Base-by-base conservation (phyloP, 805 yeast species). In the Wickerhamiella alocasiicola region DNA sequence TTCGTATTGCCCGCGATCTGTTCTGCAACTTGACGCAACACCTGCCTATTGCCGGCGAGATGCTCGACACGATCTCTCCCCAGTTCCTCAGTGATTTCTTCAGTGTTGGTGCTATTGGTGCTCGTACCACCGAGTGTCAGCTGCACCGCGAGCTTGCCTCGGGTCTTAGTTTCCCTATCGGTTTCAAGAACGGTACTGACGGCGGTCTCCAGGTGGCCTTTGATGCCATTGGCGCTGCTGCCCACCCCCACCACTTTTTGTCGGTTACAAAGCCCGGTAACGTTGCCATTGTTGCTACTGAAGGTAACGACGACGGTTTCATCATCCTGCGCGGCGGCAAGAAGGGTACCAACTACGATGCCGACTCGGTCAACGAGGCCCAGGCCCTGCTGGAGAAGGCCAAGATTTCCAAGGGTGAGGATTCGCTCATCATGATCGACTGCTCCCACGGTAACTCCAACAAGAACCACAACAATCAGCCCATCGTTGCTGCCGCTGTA, bases 81-180 rank as follows among this genome's bases (percentile, higher is more conserved):
- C 95, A 88, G 68, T 88, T 81, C 65, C 71, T 88, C 55, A 75
- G 91, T 38, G 98, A 88, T 62, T 74, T 88, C 51, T 80, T 88
- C 71, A 81, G 95, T 19, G 74, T 91, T 41, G 98, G 98, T 55
- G 98, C 98, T 36, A 87, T 88, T 60, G 98, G 98, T 55, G 98
- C 98, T 29, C 80, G 98, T 70, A 88, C 98, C 34, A 88, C 98
- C 29, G 98, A 88, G 67, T 85, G 95, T 29, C 98, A 88, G 67
- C 74, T 88, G 41, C 98, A 88, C 63, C 78, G 98, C 62, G 98
- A 88, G 63, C 72, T 88, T 51, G 95, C 97, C 3, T 85, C 96
- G 1, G 98, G 97, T 24, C 68, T 91, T 35, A 82, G 95, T 3
- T 88, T 91, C 84, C 98, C 98, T 31, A 84, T 88, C 45, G 98